phyloP scores from a whole-genome alignment of 2,329 filamentous ascomycete genomes.

The Chaetomium sp. region DNA sequence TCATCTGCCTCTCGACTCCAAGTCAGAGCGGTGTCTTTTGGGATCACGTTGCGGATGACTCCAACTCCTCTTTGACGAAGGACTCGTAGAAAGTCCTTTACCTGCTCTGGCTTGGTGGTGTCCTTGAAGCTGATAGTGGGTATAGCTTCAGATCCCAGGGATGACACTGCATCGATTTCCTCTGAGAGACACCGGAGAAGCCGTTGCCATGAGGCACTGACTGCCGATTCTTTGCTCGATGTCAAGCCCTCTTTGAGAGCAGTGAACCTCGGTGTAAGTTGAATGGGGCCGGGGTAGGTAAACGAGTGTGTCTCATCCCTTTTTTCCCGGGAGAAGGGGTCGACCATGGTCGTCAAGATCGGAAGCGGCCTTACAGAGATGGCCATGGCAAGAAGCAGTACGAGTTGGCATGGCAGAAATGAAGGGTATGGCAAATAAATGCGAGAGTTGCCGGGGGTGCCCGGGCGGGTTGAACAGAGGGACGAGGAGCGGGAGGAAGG shows the following conservation, averaged over 20 bases:
- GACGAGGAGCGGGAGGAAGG: not conserved
- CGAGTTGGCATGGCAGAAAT: slow-evolving; percentile 20
- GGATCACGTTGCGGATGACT: slow-evolving; percentile 34
- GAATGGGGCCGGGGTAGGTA: slow-evolving; percentile 42
- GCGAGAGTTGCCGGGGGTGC: not conserved
- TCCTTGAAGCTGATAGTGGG: slow-evolving; percentile 48
- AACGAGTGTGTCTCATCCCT: slow-evolving; percentile 37
- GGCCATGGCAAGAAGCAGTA: slow-evolving; percentile 27
- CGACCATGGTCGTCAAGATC: slow-evolving; percentile 30
- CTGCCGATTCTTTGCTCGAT: slow-evolving; percentile 42
- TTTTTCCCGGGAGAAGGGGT: slow-evolving; percentile 23
- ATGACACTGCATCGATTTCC: slow-evolving; percentile 44
- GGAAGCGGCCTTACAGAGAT: slow-evolving; percentile 27
- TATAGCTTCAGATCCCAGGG: slow-evolving; percentile 42
- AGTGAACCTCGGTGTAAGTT: slow-evolving; percentile 47
- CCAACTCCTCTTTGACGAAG: slow-evolving; percentile 34
- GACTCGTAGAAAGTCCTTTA: slow-evolving; percentile 33
- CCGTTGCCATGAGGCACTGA: slow-evolving; percentile 47
- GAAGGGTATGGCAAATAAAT: slow-evolving; percentile 4
- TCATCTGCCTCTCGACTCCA: slow-evolving; percentile 53
- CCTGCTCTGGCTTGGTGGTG: slow-evolving; percentile 38
- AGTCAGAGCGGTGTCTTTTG: slow-evolving; percentile 40
- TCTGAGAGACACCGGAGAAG: slow-evolving; percentile 43
- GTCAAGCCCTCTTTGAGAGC: slow-evolving; percentile 47
- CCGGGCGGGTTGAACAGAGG: not conserved